Conservation (phyloP, 495 filamentous ascomycete species). For the Penicillium ochrochloron region DNA sequence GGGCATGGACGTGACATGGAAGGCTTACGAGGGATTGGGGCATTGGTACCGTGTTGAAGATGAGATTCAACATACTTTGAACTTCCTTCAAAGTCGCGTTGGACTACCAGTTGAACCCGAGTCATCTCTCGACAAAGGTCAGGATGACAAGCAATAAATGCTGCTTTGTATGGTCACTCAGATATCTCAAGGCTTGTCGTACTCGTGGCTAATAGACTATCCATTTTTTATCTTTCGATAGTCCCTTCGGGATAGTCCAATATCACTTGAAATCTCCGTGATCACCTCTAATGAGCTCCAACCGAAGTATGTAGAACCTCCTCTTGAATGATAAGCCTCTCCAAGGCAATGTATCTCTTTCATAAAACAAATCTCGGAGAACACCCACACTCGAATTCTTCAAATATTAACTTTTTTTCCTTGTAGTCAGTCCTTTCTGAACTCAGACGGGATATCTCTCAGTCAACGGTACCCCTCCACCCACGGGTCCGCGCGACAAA, state of each 20-base stretch:
- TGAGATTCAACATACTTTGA: slow-evolving; percentile 56
- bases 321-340: neutral
- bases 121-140: neutral
- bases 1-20: slow-evolving; percentile 52
- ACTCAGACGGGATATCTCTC: neutral
- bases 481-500: neutral
- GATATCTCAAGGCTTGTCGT: neutral
- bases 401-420: too few species aligned
- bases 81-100: slow-evolving; percentile 38
- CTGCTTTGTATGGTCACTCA: neutral
- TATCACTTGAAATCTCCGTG: neutral
- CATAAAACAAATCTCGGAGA: neutral
- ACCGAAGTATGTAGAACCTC: neutral
- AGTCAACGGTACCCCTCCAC: neutral
- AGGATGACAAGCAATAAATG: neutral
- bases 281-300: neutral
- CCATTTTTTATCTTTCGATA: neutral
- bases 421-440: neutral
- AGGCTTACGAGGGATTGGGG: slow-evolving; percentile 55
- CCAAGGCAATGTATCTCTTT: neutral
- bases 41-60: slow-evolving; percentile 60
- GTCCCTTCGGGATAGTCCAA: neutral
- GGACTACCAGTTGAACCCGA: slow-evolving; percentile 5
- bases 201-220: neutral
- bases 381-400: too few species aligned